Conservation (phyloP, 306 rosid species). For the Cyclanthera cordifolia region DNA sequence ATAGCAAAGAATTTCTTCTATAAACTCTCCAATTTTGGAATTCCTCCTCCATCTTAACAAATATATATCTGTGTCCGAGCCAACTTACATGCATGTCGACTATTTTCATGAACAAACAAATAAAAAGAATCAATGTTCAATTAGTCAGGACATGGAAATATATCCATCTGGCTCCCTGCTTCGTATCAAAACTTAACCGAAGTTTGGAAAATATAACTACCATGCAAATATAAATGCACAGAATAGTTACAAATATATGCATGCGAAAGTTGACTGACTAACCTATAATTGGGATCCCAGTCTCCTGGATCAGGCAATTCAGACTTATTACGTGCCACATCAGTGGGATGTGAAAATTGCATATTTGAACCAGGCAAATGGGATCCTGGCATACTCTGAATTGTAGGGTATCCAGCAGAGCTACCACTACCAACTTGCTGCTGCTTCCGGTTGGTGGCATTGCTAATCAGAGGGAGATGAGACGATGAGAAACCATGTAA, state of each 20-base stretch:
- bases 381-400: constrained; percentile 43
- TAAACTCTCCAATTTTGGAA: background rate
- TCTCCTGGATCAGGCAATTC: constrained; percentile 95
- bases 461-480: constrained; percentile 45
- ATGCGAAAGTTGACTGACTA: constrained; percentile 7
- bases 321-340: constrained; percentile 38
- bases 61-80: too few species aligned
- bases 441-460: constrained; percentile 65
- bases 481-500: constrained; percentile 62
- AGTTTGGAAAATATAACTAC: too few species aligned
- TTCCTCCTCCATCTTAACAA: background rate
- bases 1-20: background rate
- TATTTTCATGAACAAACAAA: background rate
- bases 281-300: constrained; percentile 99
- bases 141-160: background rate
- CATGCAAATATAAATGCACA: background rate
- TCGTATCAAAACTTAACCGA: too few species aligned
- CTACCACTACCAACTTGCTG: constrained; percentile 45
- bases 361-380: constrained; percentile 31
- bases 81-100: too few species aligned
- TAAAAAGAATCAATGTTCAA: background rate
- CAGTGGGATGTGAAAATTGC: constrained; percentile 37
- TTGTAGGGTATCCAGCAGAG: constrained; percentile 35
- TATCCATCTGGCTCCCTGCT: too few species aligned
- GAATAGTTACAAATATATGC: background rate